A percentile compares a stretch with the other conserved stretches of the same genome.
These are phyloP conservation scores for Arachnomyces sp. DNA, from an alignment of 2,329 filamentous ascomycete genomes.

Conservation along the genomic window DNA sequence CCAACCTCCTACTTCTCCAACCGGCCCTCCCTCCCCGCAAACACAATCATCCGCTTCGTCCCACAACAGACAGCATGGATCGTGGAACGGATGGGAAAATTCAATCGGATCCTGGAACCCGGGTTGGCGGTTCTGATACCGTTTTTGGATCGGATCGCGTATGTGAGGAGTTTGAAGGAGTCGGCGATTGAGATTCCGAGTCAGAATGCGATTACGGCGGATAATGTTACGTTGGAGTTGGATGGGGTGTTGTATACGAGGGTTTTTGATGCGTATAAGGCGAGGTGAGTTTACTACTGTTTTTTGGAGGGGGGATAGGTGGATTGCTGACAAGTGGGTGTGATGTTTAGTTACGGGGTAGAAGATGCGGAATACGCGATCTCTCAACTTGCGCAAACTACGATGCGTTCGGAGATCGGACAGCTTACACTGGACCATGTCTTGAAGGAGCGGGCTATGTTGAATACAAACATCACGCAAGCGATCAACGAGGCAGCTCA, in stretches of 20 bases:
- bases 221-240: conserved; percentile 94
- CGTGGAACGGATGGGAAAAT: conserved; percentile 98
- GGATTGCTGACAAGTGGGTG: conserved; percentile 1
- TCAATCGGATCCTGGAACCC: conserved; percentile 85
- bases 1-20: conserved; percentile 71
- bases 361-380: conserved; percentile 99
- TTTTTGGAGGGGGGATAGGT: no score
- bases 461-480: conserved; percentile 97
- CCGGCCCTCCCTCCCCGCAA: conserved; percentile 65
- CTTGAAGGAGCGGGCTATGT: conserved; percentile 87
- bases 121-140: conserved; percentile 84
- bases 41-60: conserved; percentile 92
- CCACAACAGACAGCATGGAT: conserved; percentile 99
- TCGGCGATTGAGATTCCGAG: conserved; percentile 92
- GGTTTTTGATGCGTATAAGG: conserved; percentile 97
- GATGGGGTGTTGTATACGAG: conserved; percentile 93
- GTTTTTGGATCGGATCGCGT: conserved; percentile 90
- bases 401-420: conserved; percentile 97
- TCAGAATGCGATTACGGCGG: conserved; percentile 94
- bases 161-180: conserved; percentile 97
- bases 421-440: conserved; percentile 95
- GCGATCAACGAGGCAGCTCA: conserved; percentile 97
- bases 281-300: conserved; percentile 55
- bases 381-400: conserved; percentile 93
- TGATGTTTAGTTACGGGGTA: conserved; percentile 70